Conservation (phyloP, 2,329 filamentous ascomycete genomes). For the Aspergillus fumigatus region DNA sequence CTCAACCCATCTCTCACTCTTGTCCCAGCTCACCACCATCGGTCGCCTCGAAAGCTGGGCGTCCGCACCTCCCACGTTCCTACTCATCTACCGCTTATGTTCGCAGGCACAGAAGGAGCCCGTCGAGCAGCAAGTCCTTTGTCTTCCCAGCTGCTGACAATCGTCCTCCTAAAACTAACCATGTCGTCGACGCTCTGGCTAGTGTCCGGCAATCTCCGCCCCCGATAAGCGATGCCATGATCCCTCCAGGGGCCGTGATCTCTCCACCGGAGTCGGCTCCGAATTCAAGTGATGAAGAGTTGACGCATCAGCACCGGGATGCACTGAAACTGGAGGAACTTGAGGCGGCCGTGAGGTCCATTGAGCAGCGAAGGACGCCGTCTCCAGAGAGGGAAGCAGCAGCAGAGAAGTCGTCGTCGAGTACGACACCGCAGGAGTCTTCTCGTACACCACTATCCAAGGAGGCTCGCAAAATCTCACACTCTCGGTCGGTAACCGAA, state of each 20-base stretch:
- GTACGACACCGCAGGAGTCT: conserved; percentile 24
- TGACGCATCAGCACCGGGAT: conserved; percentile 39
- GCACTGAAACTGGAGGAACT: conserved; percentile 58
- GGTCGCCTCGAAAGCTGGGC: conserved; percentile 19
- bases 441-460: conserved; percentile 44
- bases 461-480: conserved; percentile 57
- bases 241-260: conserved; percentile 79
- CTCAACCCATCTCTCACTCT: conserved; percentile 37
- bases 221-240: conserved; percentile 69
- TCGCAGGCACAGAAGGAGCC: conserved; percentile 57
- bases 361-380: conserved; percentile 47
- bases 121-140: conserved; percentile 43
- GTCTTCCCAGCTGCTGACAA: conserved; percentile 28
- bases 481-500: conserved; percentile 58
- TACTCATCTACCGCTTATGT: conserved; percentile 58
- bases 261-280: conserved; percentile 83
- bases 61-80: conserved; percentile 51
- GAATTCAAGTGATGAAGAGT: conserved; percentile 75
- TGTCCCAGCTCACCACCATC: conserved; percentile 16
- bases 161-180: conserved; percentile 11
- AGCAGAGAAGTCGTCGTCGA: conserved; percentile 21
- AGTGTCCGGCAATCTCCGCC: conserved; percentile 79
- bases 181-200: conserved; percentile 42
- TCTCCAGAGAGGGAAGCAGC: conserved; percentile 25
- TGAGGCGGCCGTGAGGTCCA: conserved; percentile 75